Conservation (phyloP, 345 rosid species). For the Citrus medica region DNA sequence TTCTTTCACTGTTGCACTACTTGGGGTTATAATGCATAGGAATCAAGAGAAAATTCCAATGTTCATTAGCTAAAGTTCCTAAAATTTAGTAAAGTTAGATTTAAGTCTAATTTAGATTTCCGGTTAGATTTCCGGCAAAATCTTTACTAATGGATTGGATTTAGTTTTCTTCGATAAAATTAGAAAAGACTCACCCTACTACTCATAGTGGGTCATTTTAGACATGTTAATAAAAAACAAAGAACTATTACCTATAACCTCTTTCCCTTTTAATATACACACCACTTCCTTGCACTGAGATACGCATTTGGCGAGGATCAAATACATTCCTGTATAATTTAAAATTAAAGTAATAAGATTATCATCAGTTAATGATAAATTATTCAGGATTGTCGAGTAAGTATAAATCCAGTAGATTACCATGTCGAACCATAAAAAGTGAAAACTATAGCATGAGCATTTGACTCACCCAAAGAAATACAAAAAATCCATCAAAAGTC, state of each 20-base stretch:
- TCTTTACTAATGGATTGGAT: not conserved
- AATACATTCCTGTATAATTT: slow-evolving; percentile 72
- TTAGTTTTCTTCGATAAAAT: not conserved
- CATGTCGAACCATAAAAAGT: not conserved
- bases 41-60: too few relatives aligned
- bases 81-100: too few relatives aligned
- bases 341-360: not conserved
- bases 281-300: slow-evolving; percentile 94
- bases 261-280: slow-evolving; percentile 82
- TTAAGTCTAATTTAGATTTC: not conserved
- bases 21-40: too few relatives aligned
- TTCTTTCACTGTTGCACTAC: too few relatives aligned
- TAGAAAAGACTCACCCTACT: not conserved
- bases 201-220: not conserved
- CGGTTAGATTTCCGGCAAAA: not conserved
- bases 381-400: not conserved
- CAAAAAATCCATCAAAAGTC: slow-evolving; percentile 96
- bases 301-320: slow-evolving; percentile 98
- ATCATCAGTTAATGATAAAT: not conserved
- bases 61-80: too few relatives aligned
- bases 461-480: slow-evolving; percentile 93
- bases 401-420: slow-evolving; percentile 4
- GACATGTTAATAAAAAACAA: slow-evolving; percentile 3
- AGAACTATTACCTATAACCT: slow-evolving; percentile 71
- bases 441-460: slow-evolving; percentile 18